A percentile compares a stretch with the other conserved stretches of the same genome.
Evolutionary conservation across 768 basidiomycete species (phyloP).

Genomic region (Cubamyces lactineus): DNA sequence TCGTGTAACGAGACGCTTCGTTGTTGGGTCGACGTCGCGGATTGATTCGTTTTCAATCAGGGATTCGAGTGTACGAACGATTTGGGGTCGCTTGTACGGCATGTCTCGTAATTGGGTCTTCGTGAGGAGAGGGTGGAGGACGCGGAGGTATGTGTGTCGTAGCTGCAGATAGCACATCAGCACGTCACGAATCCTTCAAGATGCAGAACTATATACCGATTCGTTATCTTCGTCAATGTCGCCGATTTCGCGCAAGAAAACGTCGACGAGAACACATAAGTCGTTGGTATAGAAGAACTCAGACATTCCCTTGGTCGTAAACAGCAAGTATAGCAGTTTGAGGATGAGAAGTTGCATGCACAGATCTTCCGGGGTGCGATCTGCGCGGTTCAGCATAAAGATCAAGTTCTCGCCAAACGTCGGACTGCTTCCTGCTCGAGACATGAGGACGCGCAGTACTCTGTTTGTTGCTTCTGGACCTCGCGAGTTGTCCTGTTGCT

Average conservation of each 20-base stretch:
- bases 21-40: constrained; percentile 84
- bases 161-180: constrained; percentile 47
- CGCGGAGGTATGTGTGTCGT: constrained; percentile 95
- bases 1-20: constrained; percentile 87
- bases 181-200: not conserved
- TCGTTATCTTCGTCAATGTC: constrained; percentile 94
- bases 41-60: constrained; percentile 75
- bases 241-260: constrained; percentile 91
- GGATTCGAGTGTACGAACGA: constrained; percentile 80
- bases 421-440: constrained; percentile 83
- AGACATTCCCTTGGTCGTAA: constrained; percentile 88
- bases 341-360: constrained; percentile 95
- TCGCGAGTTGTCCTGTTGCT: constrained; percentile 16
- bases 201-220: constrained; percentile 59
- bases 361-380: constrained; percentile 84
- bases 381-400: constrained; percentile 98
- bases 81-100: constrained; percentile 92
- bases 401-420: constrained; percentile 99
- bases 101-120: constrained; percentile 86
- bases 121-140: constrained; percentile 91
- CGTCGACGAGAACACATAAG: constrained; percentile 92
- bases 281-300: constrained; percentile 99
- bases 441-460: constrained; percentile 80
- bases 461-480: constrained; percentile 64
- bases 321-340: constrained; percentile 93